These are phyloP conservation scores for Ormosia emarginata DNA, from an alignment of 306 rosid genomes.

Conservation along the genomic window DNA sequence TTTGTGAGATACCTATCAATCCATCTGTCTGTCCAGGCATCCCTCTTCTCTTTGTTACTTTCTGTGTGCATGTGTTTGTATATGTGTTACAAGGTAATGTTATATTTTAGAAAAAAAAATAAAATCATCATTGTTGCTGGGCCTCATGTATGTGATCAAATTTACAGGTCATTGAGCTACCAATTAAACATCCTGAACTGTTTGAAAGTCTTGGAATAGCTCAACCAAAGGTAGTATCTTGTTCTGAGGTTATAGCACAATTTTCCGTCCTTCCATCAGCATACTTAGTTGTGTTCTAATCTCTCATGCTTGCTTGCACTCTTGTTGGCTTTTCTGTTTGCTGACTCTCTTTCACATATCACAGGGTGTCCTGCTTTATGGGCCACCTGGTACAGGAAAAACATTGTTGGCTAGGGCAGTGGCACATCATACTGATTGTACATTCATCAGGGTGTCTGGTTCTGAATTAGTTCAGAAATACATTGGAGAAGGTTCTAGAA, in stretches of 20 bases:
- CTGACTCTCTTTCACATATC: constrained; percentile 14
- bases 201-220: constrained; percentile 99
- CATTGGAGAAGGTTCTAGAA: constrained; percentile 99
- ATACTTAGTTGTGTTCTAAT: not conserved
- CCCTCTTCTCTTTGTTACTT: not conserved
- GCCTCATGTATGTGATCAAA: not conserved
- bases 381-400: constrained; percentile 99
- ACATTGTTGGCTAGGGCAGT: constrained; percentile 99
- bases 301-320: not conserved
- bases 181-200: constrained; percentile 96
- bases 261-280: not conserved
- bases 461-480: constrained; percentile 97
- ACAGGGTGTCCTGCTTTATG: constrained; percentile 91
- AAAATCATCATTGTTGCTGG: not conserved
- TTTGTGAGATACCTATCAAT: not conserved
- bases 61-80: not conserved
- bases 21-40: not conserved
- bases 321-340: not conserved
- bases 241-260: not conserved
- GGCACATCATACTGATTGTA: constrained; percentile 98
- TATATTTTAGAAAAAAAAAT: not conserved
- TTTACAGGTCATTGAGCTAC: constrained; percentile 91
- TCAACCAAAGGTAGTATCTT: constrained; percentile 82
- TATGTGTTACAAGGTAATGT: not conserved
- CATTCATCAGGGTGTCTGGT: constrained; percentile 98